Evolutionary conservation across 1,139 yeast genomes (phyloP).

Genomic region (Lodderomyces margitis): DNA sequence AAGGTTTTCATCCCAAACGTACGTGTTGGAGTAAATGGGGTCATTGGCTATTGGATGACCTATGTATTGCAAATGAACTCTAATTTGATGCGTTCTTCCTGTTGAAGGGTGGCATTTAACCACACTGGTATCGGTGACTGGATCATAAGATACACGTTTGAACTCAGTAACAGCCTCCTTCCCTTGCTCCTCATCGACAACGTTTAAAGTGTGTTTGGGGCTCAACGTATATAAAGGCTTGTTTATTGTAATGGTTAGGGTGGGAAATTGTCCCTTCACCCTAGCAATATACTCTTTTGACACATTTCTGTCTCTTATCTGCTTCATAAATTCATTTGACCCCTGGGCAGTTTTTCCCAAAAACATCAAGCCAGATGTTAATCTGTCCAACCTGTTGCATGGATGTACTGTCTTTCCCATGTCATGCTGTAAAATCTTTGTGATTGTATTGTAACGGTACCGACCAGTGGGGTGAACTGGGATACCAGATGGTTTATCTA

Average conservation of each 20-base stretch:
- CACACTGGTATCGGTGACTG: conserved; percentile 55
- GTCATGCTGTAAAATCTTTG: conserved; percentile 76
- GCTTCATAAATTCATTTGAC: conserved; percentile 74
- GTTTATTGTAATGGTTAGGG: conserved; percentile 49
- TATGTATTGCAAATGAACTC: conserved; percentile 84
- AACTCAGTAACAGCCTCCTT: conserved; percentile 62
- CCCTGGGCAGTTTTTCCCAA: conserved; percentile 80
- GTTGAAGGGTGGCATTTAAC: conserved; percentile 85
- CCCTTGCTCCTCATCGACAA: conserved; percentile 62
- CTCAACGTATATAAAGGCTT: conserved; percentile 70
- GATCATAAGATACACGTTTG: conserved; percentile 59
- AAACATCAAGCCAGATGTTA: conserved; percentile 95
- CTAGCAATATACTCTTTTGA: conserved; percentile 82
- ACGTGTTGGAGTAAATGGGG: conserved; percentile 70
- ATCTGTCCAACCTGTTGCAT: conserved; percentile 84
- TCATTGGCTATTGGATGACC: conserved; percentile 95
- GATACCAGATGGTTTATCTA: conserved; percentile 92
- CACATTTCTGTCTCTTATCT: conserved; percentile 73
- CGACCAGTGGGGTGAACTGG: conserved; percentile 98
- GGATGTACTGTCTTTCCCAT: conserved; percentile 70
- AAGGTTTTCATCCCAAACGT: conserved; percentile 67
- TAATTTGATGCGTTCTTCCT: conserved; percentile 92
- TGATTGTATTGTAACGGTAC: conserved; percentile 80
- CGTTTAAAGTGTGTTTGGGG: conserved; percentile 76
- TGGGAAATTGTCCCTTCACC: conserved; percentile 83